Base-by-base conservation (phyloP, 768 basidiomycete genomes). In the Phallus indusiatus region DNA sequence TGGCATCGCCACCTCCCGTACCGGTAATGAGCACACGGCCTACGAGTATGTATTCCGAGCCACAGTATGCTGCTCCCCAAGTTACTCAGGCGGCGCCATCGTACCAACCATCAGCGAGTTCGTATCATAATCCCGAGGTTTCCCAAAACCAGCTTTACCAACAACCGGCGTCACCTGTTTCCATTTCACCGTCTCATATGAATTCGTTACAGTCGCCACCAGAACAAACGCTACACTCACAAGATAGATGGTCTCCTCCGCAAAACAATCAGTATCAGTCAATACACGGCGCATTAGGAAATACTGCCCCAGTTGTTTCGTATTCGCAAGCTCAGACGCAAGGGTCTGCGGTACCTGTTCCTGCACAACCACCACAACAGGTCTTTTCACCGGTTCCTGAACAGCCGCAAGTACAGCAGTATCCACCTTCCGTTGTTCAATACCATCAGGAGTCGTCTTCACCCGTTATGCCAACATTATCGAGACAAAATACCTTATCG, bases 371-470 rank as follows among this genome's bases (percentile, higher is more conserved):
- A 37, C 73, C 70, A 35, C 62, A 65, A 20, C 53, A 71, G 61
- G 59, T 64, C 17, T 48, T 35, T 59, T n/a, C 62, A 56, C 47
- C 64, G 65, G 21, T 61, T 68, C n/a, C 61, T 72, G 47, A 63
- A 5, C 55, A 74, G 12, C 67, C 72, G n/a, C 71, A 75, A 64
- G 61, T 69, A 10, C 49, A 36, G 17, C 36, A 47, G 35, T 63
- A 37, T 24, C 51, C 55, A 34, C 60, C 57, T 20, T 54, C 55
- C 53, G 64, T 50, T 67, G 21, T 67, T 61, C 58, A 37, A 20
- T 67, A 62, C n/a, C 68, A 70, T 33, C 67, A 65, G 54, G 67
- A 63, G 53, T 66, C 64, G 46, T 66, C 65, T 54, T 65, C 62
- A 56, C 65, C 67, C 61, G 48, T 28, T 28, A 28, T 63, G 53